Base-by-base conservation (phyloP, 2,329 filamentous ascomycete genomes). In the Fusarium longipes region DNA sequence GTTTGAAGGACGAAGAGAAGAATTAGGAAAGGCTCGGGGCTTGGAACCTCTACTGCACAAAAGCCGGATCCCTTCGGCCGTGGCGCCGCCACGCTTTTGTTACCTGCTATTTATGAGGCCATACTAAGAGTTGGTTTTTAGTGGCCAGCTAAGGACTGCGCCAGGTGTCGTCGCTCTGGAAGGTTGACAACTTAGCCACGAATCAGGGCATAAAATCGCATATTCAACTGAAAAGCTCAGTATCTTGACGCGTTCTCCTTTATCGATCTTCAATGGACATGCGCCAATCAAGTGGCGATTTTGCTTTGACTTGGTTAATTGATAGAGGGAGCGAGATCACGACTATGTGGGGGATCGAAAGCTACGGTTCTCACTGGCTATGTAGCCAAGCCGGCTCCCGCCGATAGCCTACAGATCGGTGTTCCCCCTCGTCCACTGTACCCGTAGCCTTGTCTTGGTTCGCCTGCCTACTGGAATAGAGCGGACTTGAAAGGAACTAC, bases 21-120 rank as follows among this genome's bases (percentile, higher is more conserved):
- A 54, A 62, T 47, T 47, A 29, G 58, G 57, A 42, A 63, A 53
- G 51, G 59, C 47, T 49, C 44, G 49, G 59, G 43, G 54, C 54
- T 65, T 44, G 22, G 39, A 58, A 68, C 66, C 70, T 73, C 52
- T 70, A 59, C 55, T 70, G 8, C 11, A 6, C 27, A 50, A 48
- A 44, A 32, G 24, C 63, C 53, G 50, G 65, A 72, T 60, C 53
- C 52, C 59, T 65, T 67, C 67, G 69, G 71, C 42, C 65, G 71
- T 73, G 71, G 71, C 71, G 71, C 39, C 69, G 71, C 71, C 71
- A 73, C 67, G 51, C 49, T 63, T n/a, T 52, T 52, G 48, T 60
- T 27, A 56, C 66, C 61, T 61, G 65, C 48, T 67, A 44, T 64
- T 60, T 65, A 55, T 65, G 69, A 65, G 61, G 60, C 65, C 57